A percentile compares a stretch with the other conserved stretches of the same genome.
These are phyloP conservation scores for Aspergillus nanangensis DNA, from an alignment of 495 filamentous ascomycete species.

Conservation along the genomic window DNA sequence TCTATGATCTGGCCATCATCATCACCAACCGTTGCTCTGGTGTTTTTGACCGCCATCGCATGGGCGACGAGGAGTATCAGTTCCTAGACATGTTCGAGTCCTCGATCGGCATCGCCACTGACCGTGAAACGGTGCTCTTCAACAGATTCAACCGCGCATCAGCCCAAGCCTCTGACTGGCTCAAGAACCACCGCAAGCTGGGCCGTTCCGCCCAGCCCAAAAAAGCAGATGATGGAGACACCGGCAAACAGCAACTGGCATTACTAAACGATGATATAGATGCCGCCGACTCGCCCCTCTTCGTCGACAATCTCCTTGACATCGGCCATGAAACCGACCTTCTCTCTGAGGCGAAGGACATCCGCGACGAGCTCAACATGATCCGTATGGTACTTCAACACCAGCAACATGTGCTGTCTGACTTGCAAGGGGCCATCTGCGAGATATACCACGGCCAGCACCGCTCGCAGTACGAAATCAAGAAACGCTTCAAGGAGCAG, in stretches of 20 bases:
- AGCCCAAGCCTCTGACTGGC: slow-evolving; percentile 55
- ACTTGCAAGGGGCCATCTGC: slow-evolving; percentile 51
- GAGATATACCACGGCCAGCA: slow-evolving; percentile 44
- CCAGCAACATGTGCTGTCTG: slow-evolving; percentile 50
- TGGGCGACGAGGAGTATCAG: slow-evolving; percentile 60
- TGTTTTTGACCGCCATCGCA: slow-evolving; percentile 59
- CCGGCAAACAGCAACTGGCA: too few species aligned
- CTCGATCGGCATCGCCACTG: slow-evolving; percentile 60
- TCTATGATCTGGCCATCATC: slow-evolving; percentile 62
- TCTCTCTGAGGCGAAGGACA: slow-evolving; percentile 65
- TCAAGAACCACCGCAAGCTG: slow-evolving; percentile 54
- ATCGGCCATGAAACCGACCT: slow-evolving; percentile 65
- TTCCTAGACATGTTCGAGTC: slow-evolving; percentile 72
- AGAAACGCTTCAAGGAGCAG: slow-evolving; percentile 57
- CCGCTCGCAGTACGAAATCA: slow-evolving; percentile 45
- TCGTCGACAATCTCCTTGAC: slow-evolving; percentile 62
- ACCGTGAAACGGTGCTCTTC: slow-evolving; percentile 60
- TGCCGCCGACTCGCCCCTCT: slow-evolving; percentile 32
- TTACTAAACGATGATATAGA: slow-evolving; percentile 21
- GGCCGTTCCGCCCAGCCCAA: slow-evolving; percentile 31
- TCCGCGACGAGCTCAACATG: slow-evolving; percentile 71
- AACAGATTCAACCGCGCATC: slow-evolving; percentile 60
- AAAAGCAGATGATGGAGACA: too few species aligned
- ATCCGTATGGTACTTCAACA: slow-evolving; percentile 58
- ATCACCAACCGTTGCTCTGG: slow-evolving; percentile 63